Evolutionary conservation across 345 rosid species (phyloP).

Genomic region (Eucalyptus albens): DNA sequence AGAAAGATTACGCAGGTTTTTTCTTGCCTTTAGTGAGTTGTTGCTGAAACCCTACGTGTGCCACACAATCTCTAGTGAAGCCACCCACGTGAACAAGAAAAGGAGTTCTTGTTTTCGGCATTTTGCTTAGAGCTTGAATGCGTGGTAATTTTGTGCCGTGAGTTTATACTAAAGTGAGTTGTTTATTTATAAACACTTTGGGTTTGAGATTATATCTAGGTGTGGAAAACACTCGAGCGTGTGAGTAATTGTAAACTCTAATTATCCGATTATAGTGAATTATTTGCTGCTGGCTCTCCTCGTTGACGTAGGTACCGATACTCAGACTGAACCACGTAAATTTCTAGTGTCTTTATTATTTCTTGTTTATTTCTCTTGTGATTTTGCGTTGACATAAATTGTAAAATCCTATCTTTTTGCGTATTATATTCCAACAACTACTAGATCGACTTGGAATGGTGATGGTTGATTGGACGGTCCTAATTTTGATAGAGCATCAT

Average conservation of each 20-base stretch:
- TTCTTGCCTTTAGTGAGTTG: no score
- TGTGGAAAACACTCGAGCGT: no score
- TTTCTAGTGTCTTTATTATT: fast-evolving
- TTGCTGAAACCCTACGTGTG: fast-evolving
- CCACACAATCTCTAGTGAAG: no score
- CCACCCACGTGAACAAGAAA: no score
- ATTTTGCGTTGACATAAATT: fast-evolving
- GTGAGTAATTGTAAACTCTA: no score
- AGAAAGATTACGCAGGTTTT: no score
- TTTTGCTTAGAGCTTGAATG: no score
- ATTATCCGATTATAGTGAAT: no score
- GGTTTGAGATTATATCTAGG: no score
- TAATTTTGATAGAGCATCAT: background rate
- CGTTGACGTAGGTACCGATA: fast-evolving
- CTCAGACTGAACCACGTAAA: fast-evolving
- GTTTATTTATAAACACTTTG: no score
- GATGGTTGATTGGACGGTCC: background rate
- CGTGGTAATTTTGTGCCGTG: fast-evolving
- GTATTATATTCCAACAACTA: background rate
- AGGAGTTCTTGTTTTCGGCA: fast-evolving
- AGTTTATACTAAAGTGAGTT: no score
- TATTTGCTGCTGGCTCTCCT: fast-evolving
- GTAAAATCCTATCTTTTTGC: fast-evolving
- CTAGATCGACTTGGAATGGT: background rate
- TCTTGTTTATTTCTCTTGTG: no score